Evolutionary conservation across 2,329 filamentous ascomycete species (phyloP).

Genomic region (Cladosporium sp.): DNA sequence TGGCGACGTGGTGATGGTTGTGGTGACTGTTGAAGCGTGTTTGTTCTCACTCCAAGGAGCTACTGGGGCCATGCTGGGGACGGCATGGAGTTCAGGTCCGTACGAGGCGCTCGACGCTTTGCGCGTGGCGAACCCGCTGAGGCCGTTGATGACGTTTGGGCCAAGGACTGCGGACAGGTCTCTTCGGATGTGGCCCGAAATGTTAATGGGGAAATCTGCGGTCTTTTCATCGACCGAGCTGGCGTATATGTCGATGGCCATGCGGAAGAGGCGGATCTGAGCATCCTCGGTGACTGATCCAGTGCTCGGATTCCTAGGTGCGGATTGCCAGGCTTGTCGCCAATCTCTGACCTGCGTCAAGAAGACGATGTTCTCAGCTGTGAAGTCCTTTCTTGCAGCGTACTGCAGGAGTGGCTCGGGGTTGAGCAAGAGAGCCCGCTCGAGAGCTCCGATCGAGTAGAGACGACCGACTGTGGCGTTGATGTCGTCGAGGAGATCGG

Average conservation of each 20-base stretch:
- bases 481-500: constrained; percentile 1
- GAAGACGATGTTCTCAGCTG: constrained; percentile 68
- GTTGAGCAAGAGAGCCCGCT: constrained; percentile 57
- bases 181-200: constrained; percentile 55
- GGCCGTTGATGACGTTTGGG: constrained; percentile 13
- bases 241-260: constrained; percentile 58
- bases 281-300: constrained; percentile 15
- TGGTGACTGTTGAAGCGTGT: neutral
- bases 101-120: neutral
- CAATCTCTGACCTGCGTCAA: constrained; percentile 54
- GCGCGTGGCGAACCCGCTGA: constrained; percentile 4
- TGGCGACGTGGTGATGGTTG: neutral
- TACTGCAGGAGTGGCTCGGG: constrained; percentile 59
- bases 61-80: constrained; percentile 6
- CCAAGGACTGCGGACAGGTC: constrained; percentile 55
- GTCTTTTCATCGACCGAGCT: constrained; percentile 58
- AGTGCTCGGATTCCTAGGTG: constrained; percentile 14
- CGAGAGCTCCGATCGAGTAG: constrained; percentile 59
- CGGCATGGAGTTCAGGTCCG: neutral
- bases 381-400: constrained; percentile 63
- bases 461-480: constrained; percentile 27
- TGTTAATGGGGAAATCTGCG: constrained; percentile 64
- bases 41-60: constrained; percentile 5
- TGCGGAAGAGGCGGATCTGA: constrained; percentile 45
- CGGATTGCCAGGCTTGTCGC: constrained; percentile 16